Evolutionary conservation across 257 asterid species (phyloP), one percentile per base, ranked within the genome.

Genomic region (Schizonepeta tenuifolia): DNA sequence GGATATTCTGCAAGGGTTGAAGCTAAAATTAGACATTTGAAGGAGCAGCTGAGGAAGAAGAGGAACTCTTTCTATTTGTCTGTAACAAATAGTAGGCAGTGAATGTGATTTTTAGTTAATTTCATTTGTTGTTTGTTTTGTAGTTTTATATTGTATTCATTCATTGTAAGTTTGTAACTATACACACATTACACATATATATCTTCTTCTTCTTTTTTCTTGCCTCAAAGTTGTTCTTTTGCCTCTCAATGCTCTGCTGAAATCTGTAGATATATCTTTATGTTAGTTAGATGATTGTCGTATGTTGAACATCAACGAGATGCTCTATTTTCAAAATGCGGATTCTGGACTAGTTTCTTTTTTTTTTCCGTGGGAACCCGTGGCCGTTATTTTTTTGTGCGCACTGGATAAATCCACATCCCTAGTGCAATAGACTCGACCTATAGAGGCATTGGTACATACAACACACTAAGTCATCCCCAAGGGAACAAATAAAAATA

Each of bases 1-100:
- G 96, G 96, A 1, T 85, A 85, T 59, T 77, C 96, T 2, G 90
- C 96, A 0, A 71, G 90, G 67, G 93, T 89, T 38, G 96, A 89
- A 62, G 93, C 93, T 1, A 89, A 85, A 58, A 85, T 89, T 21
- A 74, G 78, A 10, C 79, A 87, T 21, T 60, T 87, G 43, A 84
- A 75, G 53, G 86, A 80, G 28, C 86, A 76, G 62, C 66, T 86
- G 28, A 78, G 75, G 24, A 74, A 64, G 66, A 86, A 83, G 85
- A 84, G 79, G 78, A 82, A 76, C 51, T 81, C 84, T 6, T 65
- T 84, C 47, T 62, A 69, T 28, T 70, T 59, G 40, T 81, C 88
- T 47, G 46, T 81, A 1, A 84, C 81, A 0, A 81, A 67, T 9
- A 81, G 83, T 54, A 82, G 67, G 14, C 67, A 61, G 14, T 61